Evolutionary conservation across 495 filamentous ascomycete species (phyloP).

Genomic region (Penicillium lividum): DNA sequence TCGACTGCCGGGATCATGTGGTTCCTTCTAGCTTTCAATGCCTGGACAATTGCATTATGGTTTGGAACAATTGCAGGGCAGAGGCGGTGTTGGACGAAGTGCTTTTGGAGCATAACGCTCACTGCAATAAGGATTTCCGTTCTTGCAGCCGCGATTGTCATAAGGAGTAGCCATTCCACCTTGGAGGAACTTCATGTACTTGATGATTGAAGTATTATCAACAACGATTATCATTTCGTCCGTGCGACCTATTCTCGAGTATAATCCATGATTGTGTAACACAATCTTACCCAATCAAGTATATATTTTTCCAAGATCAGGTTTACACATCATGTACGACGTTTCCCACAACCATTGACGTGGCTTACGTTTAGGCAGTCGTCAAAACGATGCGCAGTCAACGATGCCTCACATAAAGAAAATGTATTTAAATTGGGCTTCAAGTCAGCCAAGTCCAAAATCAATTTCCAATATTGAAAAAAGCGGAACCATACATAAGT

Average conservation of each 20-base stretch:
- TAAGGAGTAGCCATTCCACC: neutral
- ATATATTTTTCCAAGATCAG: neutral
- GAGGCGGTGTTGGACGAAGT: neutral
- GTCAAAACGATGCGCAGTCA: no score
- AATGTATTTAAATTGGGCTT: no score
- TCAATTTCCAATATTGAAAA: no score
- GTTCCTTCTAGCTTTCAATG: neutral
- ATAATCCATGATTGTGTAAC: neutral
- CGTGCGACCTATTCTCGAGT: neutral
- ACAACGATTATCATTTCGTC: neutral
- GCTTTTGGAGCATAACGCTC: neutral
- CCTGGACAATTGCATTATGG: neutral
- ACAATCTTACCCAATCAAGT: neutral
- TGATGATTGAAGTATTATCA: neutral
- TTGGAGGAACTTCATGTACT: no score
- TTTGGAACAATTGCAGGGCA: conserved; percentile 1
- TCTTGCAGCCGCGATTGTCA: neutral
- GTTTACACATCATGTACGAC: neutral
- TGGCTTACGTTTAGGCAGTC: no score
- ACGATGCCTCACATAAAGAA: no score
- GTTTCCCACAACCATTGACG: neutral
- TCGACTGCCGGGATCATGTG: neutral
- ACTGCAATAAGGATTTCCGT: neutral
- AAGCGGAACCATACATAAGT: no score
- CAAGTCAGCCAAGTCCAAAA: no score